These are phyloP conservation scores for Aegilops sharonensis DNA, from an alignment of 176 grass and related monocot species.

Conservation along the genomic window DNA sequence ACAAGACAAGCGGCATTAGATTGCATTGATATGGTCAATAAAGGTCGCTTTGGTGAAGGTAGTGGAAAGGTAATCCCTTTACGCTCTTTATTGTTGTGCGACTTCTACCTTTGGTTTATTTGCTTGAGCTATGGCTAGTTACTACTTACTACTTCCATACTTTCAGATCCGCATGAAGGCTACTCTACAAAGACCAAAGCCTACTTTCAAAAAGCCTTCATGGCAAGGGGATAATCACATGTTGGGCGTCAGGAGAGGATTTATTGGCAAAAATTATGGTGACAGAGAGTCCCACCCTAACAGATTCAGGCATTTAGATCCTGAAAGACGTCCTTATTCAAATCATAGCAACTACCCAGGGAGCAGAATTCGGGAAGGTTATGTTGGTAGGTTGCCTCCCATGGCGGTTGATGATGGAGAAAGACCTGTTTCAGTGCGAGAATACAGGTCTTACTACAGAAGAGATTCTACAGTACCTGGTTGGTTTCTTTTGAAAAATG, in stretches of 20 bases:
- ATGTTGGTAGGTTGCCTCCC: conserved; percentile 8
- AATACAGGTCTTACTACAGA: conserved; percentile 36
- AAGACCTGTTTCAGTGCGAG: conserved; percentile 32
- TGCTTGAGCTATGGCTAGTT: conserved; percentile 17
- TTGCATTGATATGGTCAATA: conserved; percentile 56
- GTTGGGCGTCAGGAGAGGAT: conserved; percentile 51
- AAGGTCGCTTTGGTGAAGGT: conserved; percentile 50
- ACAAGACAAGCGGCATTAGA: conserved; percentile 61
- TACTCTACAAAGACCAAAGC: conserved; percentile 55
- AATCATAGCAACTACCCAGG: conserved; percentile 13
- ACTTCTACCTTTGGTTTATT: conserved; percentile 4
- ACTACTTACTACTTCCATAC: not conserved
- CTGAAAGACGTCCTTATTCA: conserved; percentile 30
- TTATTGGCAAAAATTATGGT: conserved; percentile 43
- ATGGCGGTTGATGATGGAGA: conserved; percentile 39
- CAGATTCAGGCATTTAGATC: conserved; percentile 41
- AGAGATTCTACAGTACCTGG: conserved; percentile 50
- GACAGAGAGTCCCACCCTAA: conserved; percentile 14
- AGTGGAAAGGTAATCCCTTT: conserved; percentile 44
- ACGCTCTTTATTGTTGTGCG: not conserved
- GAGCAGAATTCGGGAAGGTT: too few species aligned
- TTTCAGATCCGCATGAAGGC: conserved; percentile 48
- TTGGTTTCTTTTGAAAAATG: conserved; percentile 33
- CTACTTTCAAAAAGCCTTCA: conserved; percentile 43
- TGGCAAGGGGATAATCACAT: conserved; percentile 37